Evolutionary conservation across 805 yeast genomes (phyloP), one percentile per base, ranked within the genome.

Genomic region (Ogataea siamensis): DNA sequence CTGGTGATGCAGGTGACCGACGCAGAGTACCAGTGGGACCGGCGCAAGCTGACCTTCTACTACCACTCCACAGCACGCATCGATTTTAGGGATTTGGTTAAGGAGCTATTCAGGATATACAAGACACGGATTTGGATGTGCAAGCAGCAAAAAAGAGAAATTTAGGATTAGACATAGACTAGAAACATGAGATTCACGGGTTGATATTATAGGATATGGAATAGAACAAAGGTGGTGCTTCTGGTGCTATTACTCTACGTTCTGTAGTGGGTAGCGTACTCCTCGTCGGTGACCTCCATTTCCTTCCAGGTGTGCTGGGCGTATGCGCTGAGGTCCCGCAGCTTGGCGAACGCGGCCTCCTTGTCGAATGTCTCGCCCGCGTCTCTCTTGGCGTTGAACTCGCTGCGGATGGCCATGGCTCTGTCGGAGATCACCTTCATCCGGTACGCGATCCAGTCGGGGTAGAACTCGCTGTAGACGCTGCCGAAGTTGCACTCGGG

Each of bases 51-150:
- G 54, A 85, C 87, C 10, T 83, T 85, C 56, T 85, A 83, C 63
- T 82, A 82, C 58, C 64, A 55, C 20, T 76, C 81, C 37, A 67
- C 68, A 35, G 74, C 76, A 47, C 68, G 94, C 46, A 81, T 85
- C 39, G 94, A 85, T 58, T 83, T 83, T 58, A 67, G 93, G 45
- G 88, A 82, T 47, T 70, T 84, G 57, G 88, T 83, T 7, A 71
- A 84, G 31, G 93, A 84, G 47, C 66, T 83, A 40, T 83, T 83
- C 63, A 67, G 85, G 43, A 74, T 79, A 34, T 84, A 82, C 69
- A 83, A 84, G 63, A 83, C 91, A 4, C 68, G 93, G 48, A 83
- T 83, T 53, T 85, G 94, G 94, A 83, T 85, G 93, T 83, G 91
- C 62, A 55, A 57, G 36, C 56, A 52, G 34, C 48, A 43, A 31